Evolutionary conservation across 108 stramenopile species (phyloP).

Genomic region (Fragilaria radians): DNA sequence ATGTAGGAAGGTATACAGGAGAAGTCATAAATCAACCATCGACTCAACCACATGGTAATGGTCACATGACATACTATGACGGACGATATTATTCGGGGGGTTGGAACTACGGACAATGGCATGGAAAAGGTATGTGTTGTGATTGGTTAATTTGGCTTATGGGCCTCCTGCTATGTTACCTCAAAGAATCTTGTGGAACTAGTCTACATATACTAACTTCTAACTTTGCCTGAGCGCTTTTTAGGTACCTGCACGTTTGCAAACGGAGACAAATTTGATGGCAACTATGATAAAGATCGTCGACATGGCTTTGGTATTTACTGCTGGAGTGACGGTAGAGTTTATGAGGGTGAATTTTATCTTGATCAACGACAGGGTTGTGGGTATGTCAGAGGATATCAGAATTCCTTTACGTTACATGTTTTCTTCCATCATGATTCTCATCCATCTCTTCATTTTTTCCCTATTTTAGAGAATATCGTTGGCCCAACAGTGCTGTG

Average conservation of each 20-base stretch:
- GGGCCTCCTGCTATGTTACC: background rate
- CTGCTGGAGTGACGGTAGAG: conserved; percentile 35
- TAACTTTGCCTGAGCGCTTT: background rate
- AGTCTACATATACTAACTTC: background rate
- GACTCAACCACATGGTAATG: conserved; percentile 46
- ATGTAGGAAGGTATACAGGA: conserved; percentile 34
- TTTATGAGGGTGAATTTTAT: conserved; percentile 41
- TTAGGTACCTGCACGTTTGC: conserved; percentile 27
- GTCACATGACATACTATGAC: conserved; percentile 56
- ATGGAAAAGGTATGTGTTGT: conserved; percentile 25
- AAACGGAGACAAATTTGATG: conserved; percentile 42
- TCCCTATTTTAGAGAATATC: background rate
- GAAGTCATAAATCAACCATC: conserved; percentile 7
- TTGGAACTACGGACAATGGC: conserved; percentile 54
- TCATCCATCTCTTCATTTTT: background rate
- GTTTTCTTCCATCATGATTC: too few relatives aligned
- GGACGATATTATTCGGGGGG: conserved; percentile 52
- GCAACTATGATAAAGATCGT: conserved; percentile 30
- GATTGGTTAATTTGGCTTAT: background rate
- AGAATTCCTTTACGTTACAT: too few relatives aligned
- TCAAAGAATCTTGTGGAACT: background rate
- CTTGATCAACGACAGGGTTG: conserved; percentile 16
- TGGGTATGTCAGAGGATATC: background rate
- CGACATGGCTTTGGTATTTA: conserved; percentile 39
- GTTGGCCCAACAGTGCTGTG: background rate